These are phyloP conservation scores for Castanospermum australe DNA, from an alignment of 306 rosid genomes.

Conservation along the genomic window DNA sequence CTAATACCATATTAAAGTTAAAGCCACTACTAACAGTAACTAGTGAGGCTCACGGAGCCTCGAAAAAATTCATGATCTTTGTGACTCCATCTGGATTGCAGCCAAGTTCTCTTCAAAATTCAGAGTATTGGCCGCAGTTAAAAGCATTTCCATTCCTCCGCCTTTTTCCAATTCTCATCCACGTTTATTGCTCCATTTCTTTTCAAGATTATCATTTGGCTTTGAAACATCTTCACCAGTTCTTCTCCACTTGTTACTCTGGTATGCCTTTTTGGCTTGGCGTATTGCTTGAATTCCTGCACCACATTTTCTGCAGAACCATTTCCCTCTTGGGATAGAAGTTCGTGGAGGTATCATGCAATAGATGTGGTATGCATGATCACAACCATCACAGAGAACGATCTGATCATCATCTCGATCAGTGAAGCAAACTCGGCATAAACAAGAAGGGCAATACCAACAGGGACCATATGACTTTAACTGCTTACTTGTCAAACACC, in stretches of 20 bases:
- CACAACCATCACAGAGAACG: slow-evolving; percentile 91
- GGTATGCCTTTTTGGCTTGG: slow-evolving; percentile 52
- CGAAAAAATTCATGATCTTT: slow-evolving; percentile 20
- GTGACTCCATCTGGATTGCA: slow-evolving; percentile 29
- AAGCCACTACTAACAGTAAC: not conserved
- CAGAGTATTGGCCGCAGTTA: slow-evolving; percentile 74
- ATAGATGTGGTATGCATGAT: slow-evolving; percentile 82
- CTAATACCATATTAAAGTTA: slow-evolving; percentile 31
- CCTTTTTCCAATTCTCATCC: slow-evolving; percentile 48
- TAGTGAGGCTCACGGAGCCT: not conserved
- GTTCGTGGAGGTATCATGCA: slow-evolving; percentile 72
- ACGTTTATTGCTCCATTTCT: slow-evolving; percentile 44
- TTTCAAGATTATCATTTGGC: slow-evolving; percentile 26
- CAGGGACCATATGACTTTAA: slow-evolving; percentile 42
- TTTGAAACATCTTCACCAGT: slow-evolving; percentile 37
- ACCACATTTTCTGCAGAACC: slow-evolving; percentile 83
- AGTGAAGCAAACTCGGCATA: slow-evolving; percentile 71
- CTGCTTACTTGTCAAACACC: slow-evolving; percentile 80
- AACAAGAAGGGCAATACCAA: slow-evolving; percentile 96
- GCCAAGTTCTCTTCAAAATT: slow-evolving; percentile 58
- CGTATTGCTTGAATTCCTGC: slow-evolving; percentile 58
- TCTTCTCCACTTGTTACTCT: slow-evolving; percentile 41
- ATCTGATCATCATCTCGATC: slow-evolving; percentile 69
- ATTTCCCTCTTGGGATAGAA: slow-evolving; percentile 66
- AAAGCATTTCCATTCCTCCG: slow-evolving; percentile 88